Conservation (phyloP, 1,284 basidiomycete genomes). For the Microbotryum saponariae region DNA sequence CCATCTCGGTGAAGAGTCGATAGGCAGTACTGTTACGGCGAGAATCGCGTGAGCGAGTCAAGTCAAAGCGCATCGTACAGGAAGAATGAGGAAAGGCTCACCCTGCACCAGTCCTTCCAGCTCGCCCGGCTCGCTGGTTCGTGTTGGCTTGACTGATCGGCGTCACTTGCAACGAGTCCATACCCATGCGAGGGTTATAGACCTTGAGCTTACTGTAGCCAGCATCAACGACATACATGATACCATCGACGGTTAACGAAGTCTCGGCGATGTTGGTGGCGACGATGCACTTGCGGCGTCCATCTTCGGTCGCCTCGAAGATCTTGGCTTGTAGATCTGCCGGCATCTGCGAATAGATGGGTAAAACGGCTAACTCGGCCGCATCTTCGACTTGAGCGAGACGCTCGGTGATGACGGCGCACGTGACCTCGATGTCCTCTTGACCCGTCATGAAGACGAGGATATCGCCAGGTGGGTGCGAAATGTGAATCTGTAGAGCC, state of each 20-base stretch:
- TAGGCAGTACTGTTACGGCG: constrained; percentile 68
- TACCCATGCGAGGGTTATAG: constrained; percentile 97
- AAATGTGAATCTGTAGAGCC: constrained; percentile 90
- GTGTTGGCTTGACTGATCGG: constrained; percentile 98
- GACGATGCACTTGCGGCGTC: constrained; percentile 90
- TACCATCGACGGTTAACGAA: constrained; percentile 94
- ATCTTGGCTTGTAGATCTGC: constrained; percentile 98
- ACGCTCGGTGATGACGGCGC: constrained; percentile 84
- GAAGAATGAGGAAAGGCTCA: constrained; percentile 42
- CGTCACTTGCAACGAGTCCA: constrained; percentile 98
- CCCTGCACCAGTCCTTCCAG: constrained; percentile 91
- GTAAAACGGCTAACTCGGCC: constrained; percentile 73
- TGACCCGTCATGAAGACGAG: constrained; percentile 99
- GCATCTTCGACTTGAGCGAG: constrained; percentile 85
- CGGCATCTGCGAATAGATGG: constrained; percentile 99
- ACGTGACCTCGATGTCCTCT: constrained; percentile 85
- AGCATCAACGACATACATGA: constrained; percentile 90
- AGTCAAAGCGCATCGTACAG: not conserved
- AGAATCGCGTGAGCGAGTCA: not conserved
- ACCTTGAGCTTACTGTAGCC: constrained; percentile 98
- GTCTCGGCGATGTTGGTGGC: constrained; percentile 99
- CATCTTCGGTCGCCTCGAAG: constrained; percentile 89
- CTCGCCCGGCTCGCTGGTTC: constrained; percentile 88
- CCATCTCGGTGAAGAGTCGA: constrained; percentile 93
- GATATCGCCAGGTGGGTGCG: constrained; percentile 88